These are phyloP conservation scores for Ceratocystis lukuohia DNA, from an alignment of 2,329 filamentous ascomycete genomes.

Conservation along the genomic window DNA sequence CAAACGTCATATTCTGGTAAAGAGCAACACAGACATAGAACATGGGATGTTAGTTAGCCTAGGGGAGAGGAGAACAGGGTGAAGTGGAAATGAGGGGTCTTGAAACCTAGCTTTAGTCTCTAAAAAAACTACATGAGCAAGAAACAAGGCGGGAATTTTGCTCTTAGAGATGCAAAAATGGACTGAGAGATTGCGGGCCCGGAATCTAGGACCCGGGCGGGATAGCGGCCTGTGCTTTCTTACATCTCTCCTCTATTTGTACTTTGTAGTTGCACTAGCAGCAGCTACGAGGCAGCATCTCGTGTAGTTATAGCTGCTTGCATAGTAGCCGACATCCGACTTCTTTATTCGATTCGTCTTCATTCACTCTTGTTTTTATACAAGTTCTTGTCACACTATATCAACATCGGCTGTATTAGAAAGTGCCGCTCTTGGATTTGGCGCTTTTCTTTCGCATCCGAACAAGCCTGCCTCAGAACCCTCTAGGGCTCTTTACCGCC, in stretches of 20 bases:
- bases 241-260: not conserved
- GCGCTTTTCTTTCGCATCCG: not conserved
- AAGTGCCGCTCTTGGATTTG: not conserved
- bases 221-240: not conserved
- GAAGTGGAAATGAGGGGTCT: conserved; percentile 1
- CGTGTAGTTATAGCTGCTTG: not conserved
- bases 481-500: not conserved
- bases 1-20: not conserved
- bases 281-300: not conserved
- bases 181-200: not conserved
- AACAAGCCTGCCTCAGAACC: not conserved
- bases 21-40: not conserved
- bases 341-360: not conserved
- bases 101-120: not conserved
- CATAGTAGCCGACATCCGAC: no score
- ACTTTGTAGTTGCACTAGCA: not conserved
- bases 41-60: not conserved
- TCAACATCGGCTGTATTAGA: not conserved
- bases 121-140: not conserved
- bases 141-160: not conserved
- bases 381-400: not conserved
- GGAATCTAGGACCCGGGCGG: not conserved
- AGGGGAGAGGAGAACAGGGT: not conserved
- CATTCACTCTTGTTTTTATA: not conserved
- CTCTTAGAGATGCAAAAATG: not conserved